A percentile compares a stretch with the other conserved stretches of the same genome.
Evolutionary conservation across 306 rosid species (phyloP).

Genomic region (Hippophae gyantsensis): DNA sequence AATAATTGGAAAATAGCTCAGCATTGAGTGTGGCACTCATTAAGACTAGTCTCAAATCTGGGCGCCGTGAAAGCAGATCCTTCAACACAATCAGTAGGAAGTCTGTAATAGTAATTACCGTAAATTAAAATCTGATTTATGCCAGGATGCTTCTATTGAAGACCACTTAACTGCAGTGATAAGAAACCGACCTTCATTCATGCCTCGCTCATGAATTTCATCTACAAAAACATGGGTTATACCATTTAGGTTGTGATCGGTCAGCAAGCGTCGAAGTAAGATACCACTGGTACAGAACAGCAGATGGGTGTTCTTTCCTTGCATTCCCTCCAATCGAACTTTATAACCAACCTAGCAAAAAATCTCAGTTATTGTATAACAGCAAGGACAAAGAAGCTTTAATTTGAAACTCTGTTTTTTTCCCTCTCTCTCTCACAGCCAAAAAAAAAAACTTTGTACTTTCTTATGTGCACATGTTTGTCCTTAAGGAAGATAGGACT

Average conservation of each 20-base stretch:
- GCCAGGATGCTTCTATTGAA: constrained; percentile 4
- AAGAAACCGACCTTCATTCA: constrained; percentile 45
- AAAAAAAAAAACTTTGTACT: constrained; percentile 12
- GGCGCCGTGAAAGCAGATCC: constrained; percentile 49
- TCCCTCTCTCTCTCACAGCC: constrained; percentile 8
- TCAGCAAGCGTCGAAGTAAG: constrained; percentile 47
- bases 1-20: constrained; percentile 45
- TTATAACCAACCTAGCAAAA: constrained; percentile 63
- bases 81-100: constrained; percentile 46
- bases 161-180: neutral
- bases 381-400: constrained; percentile 44
- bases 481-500: constrained; percentile 23
- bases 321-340: constrained; percentile 56
- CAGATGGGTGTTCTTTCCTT: constrained; percentile 52
- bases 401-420: constrained; percentile 27
- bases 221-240: constrained; percentile 53
- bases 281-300: constrained; percentile 55
- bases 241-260: constrained; percentile 46
- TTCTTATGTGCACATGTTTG: constrained; percentile 11
- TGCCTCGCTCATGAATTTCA: constrained; percentile 60
- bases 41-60: constrained; percentile 41
- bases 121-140: constrained; percentile 1
- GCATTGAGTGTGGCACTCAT: constrained; percentile 64
- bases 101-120: constrained; percentile 23
- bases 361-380: constrained; percentile 66